Base-by-base conservation (phyloP, 192 early-diverging fungal genomes). In the Obelidium mucronatum region DNA sequence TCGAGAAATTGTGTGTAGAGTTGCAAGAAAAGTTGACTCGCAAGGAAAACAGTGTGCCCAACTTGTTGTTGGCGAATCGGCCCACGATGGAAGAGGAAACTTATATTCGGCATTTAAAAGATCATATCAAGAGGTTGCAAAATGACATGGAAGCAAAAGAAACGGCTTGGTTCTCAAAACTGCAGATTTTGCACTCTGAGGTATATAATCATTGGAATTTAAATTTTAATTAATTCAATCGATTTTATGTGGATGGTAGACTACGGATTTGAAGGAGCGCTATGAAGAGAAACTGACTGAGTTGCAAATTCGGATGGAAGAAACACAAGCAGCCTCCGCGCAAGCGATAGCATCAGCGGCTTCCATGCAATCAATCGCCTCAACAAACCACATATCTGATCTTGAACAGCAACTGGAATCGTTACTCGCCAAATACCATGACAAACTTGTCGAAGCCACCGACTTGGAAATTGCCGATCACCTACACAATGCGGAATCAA, bases 41-140 rank as follows among this genome's bases (percentile, higher is more conserved):
- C 17, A 35, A 22, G 24, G 22, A 36, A 17, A 22, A 34, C 15
- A 17, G 54, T 30, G 8, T 22, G 65, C 17, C 44, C 1, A 40
- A 61, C 5, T 44, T 74, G 28, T 28, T 74, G 35, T 15, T 63
- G 24, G 39, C 42, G 34, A 65, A 65, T 39, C n/a, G 40, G 42
- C 52, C 63, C 15, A 11, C 28, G 15, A 77, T 77, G 13, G 76
- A 77, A 30, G 76, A 77, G 39, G 76, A 66, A 1, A 61, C 42
- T 6, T 77, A 77, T 67, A 69, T 79, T 60, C 6, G 61, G 42
- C 70, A 79, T 40, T 61, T 79, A 55, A 79, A 75, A 37, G 78
- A 79, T 28, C 44, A 63, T 19, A 40, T 79, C 37, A 60, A 65
- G 48, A 30, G 73, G 24, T 28, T 79, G 59, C 68, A 79, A 52